Conservation (phyloP, 805 yeast species). For the Vanderwaltozyma yarrowii region DNA sequence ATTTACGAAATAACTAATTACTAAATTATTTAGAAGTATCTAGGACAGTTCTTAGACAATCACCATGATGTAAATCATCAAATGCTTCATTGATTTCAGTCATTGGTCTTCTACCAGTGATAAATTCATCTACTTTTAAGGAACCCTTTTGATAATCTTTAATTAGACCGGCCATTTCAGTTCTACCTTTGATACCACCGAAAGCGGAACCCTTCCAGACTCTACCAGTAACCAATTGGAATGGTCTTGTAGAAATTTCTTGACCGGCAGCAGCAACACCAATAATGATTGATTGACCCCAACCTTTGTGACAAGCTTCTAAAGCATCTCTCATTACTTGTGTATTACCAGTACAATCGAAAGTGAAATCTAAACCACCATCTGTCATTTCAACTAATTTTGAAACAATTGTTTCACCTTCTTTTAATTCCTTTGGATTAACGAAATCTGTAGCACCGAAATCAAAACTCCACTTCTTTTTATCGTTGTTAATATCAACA, state of each 20-base stretch:
- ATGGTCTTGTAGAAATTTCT: constrained; percentile 94
- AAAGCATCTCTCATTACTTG: constrained; percentile 92
- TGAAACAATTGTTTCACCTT: constrained; percentile 68
- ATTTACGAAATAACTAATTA: no score
- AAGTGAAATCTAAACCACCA: constrained; percentile 94
- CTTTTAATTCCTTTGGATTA: constrained; percentile 69
- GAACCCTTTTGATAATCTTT: constrained; percentile 73
- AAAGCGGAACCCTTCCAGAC: constrained; percentile 99
- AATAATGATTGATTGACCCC: constrained; percentile 93
- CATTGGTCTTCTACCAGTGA: constrained; percentile 80
- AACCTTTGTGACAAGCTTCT: constrained; percentile 97
- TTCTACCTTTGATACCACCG: constrained; percentile 97
- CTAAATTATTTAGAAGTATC: constrained; percentile 18
- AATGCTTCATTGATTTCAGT: constrained; percentile 78
- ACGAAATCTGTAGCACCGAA: constrained; percentile 95
- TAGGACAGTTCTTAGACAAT: constrained; percentile 87
- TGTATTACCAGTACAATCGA: constrained; percentile 97
- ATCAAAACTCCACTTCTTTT: constrained; percentile 74
- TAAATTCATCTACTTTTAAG: constrained; percentile 87
- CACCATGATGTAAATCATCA: constrained; percentile 90
- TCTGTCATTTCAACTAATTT: constrained; percentile 83
- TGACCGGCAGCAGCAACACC: constrained; percentile 99
- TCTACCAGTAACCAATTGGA: constrained; percentile 98
- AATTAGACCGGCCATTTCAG: constrained; percentile 87
- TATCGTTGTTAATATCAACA: constrained; percentile 76